A percentile compares a stretch with the other conserved stretches of the same genome.
These are phyloP conservation scores for Pterocarpus santalinus DNA, from an alignment of 306 rosid genomes.

Conservation along the genomic window DNA sequence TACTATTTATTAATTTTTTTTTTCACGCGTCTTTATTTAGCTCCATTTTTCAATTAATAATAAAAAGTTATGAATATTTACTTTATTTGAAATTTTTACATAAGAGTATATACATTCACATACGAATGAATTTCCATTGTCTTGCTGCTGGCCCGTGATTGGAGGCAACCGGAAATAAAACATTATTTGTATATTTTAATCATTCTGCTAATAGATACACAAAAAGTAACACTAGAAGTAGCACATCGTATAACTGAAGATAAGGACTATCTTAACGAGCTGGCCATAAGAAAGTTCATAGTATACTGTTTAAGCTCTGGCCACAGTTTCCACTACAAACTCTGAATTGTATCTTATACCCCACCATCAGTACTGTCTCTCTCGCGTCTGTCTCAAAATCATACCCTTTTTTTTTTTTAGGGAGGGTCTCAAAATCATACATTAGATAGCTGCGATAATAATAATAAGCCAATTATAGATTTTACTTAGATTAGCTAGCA, in stretches of 20 bases:
- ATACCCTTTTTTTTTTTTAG: no score
- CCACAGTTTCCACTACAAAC: slow-evolving; percentile 18
- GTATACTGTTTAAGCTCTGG: not conserved
- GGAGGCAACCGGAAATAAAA: not conserved
- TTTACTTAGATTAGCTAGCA: not conserved
- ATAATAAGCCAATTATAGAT: not conserved
- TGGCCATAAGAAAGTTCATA: not conserved
- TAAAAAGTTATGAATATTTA: no score
- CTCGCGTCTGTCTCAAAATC: not conserved
- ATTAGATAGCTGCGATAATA: not conserved
- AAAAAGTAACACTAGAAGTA: not conserved
- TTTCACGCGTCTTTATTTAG: no score
- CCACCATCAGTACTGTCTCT: not conserved
- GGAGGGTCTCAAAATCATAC: not conserved
- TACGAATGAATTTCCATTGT: not conserved
- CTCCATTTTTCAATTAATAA: no score
- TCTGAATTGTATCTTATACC: not conserved
- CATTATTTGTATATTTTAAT: not conserved
- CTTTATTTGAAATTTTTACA: no score
- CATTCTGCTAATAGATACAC: not conserved
- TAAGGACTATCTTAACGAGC: slow-evolving; percentile 1
- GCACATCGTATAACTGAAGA: not conserved
- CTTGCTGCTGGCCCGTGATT: not conserved
- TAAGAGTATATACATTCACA: no score
- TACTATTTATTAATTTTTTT: no score